These are phyloP conservation scores for Ceratobasidium sp. DNA, from an alignment of 1,284 basidiomycete genomes.

Conservation along the genomic window DNA sequence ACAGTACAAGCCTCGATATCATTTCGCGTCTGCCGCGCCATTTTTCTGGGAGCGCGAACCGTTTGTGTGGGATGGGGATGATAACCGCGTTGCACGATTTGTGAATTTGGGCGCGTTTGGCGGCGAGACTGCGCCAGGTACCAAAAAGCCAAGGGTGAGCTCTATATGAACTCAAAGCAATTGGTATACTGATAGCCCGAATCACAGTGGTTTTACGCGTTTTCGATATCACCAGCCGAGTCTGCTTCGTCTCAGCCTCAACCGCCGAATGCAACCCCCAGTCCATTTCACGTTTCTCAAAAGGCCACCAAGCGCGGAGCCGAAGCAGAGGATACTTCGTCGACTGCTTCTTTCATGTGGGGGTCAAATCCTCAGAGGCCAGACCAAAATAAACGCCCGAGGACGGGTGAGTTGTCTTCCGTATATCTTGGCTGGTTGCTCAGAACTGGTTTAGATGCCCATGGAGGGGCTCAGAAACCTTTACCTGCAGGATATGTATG, in stretches of 20 bases:
- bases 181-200: slow-evolving; percentile 7
- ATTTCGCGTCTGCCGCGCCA: slow-evolving; percentile 72
- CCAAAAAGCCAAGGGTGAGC: slow-evolving; percentile 84
- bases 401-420: background rate
- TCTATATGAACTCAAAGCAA: background rate
- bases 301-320: slow-evolving; percentile 31
- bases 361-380: slow-evolving; percentile 19
- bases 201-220: slow-evolving; percentile 78
- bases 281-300: slow-evolving; percentile 62
- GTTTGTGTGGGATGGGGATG: slow-evolving; percentile 79
- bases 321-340: slow-evolving; percentile 11
- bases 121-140: slow-evolving; percentile 54
- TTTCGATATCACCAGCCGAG: slow-evolving; percentile 61
- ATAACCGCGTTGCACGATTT: slow-evolving; percentile 71
- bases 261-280: slow-evolving; percentile 74
- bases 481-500: slow-evolving; percentile 41
- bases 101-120: slow-evolving; percentile 89
- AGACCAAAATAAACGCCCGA: slow-evolving; percentile 21
- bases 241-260: slow-evolving; percentile 50
- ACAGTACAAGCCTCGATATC: slow-evolving; percentile 75
- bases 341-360: slow-evolving; percentile 31
- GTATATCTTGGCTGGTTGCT: background rate
- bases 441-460: background rate
- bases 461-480: slow-evolving; percentile 16
- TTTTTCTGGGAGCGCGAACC: slow-evolving; percentile 94